Conservation (phyloP, 106 monocot species). For the Xerophyta viscosa region DNA sequence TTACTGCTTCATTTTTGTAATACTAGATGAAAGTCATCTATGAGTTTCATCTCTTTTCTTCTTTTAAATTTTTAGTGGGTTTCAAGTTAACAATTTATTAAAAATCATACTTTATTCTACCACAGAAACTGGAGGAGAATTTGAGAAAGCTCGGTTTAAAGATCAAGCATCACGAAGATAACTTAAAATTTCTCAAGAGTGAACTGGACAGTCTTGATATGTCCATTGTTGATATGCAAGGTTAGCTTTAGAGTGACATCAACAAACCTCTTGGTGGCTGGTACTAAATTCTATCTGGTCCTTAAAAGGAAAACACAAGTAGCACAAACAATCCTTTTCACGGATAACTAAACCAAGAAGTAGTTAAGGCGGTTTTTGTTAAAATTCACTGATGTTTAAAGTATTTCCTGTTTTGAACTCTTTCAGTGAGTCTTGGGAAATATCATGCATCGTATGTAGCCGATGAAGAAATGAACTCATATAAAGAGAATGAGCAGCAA, state of each 20-base stretch:
- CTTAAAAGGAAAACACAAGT: too few relatives aligned
- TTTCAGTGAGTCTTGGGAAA: neutral
- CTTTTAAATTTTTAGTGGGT: too few relatives aligned
- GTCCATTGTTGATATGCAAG: conserved; percentile 8
- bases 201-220: conserved; percentile 33
- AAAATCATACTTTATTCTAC: conserved; percentile 1
- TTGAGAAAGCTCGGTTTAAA: conserved; percentile 54
- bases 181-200: conserved; percentile 46
- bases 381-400: too few relatives aligned
- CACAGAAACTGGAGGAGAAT: conserved; percentile 54
- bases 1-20: too few relatives aligned
- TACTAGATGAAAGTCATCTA: too few relatives aligned
- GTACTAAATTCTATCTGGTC: neutral
- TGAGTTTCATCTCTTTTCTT: too few relatives aligned
- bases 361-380: too few relatives aligned
- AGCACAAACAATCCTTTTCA: neutral
- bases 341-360: too few relatives aligned
- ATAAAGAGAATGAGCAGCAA: conserved; percentile 32
- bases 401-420: too few relatives aligned
- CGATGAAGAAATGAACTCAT: conserved; percentile 15
- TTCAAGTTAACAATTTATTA: too few relatives aligned
- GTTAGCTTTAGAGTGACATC: neutral
- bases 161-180: conserved; percentile 72
- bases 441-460: conserved; percentile 6
- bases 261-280: neutral